phyloP scores from a whole-genome alignment of 345 rosid genomes.

The Adansonia digitata region DNA sequence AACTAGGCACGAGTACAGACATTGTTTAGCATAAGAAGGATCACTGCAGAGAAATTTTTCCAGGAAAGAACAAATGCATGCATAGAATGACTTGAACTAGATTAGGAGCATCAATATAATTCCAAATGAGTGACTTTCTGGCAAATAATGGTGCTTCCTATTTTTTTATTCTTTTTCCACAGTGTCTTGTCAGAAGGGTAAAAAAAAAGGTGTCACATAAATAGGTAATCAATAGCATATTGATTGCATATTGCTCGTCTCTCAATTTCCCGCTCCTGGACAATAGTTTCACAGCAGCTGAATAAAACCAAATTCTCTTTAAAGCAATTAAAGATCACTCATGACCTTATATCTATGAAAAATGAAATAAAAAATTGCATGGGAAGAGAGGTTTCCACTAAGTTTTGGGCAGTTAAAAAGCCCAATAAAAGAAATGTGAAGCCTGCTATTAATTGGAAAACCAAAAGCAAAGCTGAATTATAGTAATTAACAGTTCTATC shows the following conservation, averaged over 20 bases:
- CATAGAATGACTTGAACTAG: background rate
- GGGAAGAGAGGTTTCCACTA: slow-evolving; percentile 1
- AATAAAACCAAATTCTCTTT: background rate
- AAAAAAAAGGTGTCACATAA: background rate
- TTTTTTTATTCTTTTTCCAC: no score
- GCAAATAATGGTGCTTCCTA: no score
- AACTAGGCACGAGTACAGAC: background rate
- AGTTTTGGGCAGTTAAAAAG: background rate
- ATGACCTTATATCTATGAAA: background rate
- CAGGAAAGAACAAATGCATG: background rate
- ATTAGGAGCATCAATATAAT: background rate
- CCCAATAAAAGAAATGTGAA: slow-evolving; percentile 1
- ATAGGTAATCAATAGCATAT: background rate
- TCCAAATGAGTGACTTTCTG: no score
- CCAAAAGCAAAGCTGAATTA: background rate
- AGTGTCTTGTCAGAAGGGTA: background rate
- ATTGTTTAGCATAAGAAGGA: background rate
- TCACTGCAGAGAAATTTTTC: background rate
- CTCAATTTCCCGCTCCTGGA: background rate
- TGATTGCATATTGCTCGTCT: background rate
- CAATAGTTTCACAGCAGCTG: background rate
- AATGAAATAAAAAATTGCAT: background rate
- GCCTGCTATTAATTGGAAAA: background rate
- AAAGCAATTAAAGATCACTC: background rate
- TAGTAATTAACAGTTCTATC: slow-evolving; percentile 9